These are phyloP conservation scores for Penicillium arizonense DNA, from an alignment of 495 filamentous ascomycete species.

Conservation along the genomic window DNA sequence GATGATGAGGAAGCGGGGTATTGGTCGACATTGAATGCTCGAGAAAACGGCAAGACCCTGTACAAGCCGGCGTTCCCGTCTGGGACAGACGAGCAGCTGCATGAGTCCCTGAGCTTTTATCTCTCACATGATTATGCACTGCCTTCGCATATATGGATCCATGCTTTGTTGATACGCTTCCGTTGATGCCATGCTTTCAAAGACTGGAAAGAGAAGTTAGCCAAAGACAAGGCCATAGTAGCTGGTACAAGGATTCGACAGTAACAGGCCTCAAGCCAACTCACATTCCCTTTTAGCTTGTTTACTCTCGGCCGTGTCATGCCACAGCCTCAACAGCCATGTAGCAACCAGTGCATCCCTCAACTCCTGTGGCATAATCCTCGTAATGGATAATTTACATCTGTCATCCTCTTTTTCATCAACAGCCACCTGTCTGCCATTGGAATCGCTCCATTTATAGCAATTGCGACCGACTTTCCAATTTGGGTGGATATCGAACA, in stretches of 20 bases:
- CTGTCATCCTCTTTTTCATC: slow-evolving; percentile 8
- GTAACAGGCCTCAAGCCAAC: not conserved
- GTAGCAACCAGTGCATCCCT: slow-evolving; percentile 16
- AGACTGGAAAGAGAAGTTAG: not conserved
- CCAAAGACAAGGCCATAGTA: not conserved
- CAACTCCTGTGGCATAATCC: not conserved
- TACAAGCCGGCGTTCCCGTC: no score
- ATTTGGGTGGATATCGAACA: slow-evolving; percentile 1
- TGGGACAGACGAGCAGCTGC: no score
- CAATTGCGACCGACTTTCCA: slow-evolving; percentile 3
- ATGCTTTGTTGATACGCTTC: not conserved
- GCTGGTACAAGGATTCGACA: not conserved
- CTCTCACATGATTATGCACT: not conserved
- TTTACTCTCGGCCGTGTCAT: slow-evolving; percentile 16
- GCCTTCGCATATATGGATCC: not conserved
- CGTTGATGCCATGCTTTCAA: not conserved
- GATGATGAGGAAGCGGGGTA: no score
- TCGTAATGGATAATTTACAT: slow-evolving; percentile 8
- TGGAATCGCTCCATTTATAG: slow-evolving; percentile 11
- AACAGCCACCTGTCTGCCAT: slow-evolving; percentile 7
- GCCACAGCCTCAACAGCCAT: slow-evolving; percentile 18
- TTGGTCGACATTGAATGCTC: no score
- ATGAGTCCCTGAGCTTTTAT: no score
- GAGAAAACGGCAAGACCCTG: no score
- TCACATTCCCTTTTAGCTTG: slow-evolving; percentile 17